A percentile compares a stretch with the other conserved stretches of the same genome.
Conservation (phyloP, 305 asterid species). For the Caryopteris hybrid region DNA sequence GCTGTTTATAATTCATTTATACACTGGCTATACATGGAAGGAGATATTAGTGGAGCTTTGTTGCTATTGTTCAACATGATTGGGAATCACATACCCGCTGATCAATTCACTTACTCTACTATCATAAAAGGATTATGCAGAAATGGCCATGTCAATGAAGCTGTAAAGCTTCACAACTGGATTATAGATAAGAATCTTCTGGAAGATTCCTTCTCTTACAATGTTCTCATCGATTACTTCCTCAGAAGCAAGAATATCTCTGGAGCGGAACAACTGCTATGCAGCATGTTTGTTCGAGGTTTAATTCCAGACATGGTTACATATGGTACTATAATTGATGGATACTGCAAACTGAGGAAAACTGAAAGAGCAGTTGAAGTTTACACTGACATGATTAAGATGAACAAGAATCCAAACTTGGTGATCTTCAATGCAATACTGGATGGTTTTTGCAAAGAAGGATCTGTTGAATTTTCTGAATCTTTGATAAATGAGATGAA, state of each 20-base stretch:
- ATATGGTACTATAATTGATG: slow-evolving; percentile 59
- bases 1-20: slow-evolving; percentile 57
- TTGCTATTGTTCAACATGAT: slow-evolving; percentile 55
- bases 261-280: slow-evolving; percentile 48
- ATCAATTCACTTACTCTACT: slow-evolving; percentile 50
- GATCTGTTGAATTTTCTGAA: slow-evolving; percentile 31
- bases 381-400: slow-evolving; percentile 46
- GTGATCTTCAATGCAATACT: slow-evolving; percentile 55
- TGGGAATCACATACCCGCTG: slow-evolving; percentile 40
- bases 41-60: slow-evolving; percentile 52
- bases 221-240: slow-evolving; percentile 52
- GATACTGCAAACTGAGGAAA: slow-evolving; percentile 45
- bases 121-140: slow-evolving; percentile 54
- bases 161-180: slow-evolving; percentile 41
- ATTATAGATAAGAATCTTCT: slow-evolving; percentile 31
- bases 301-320: slow-evolving; percentile 57
- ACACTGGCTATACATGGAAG: slow-evolving; percentile 63
- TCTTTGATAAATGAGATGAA: slow-evolving; percentile 40
- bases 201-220: slow-evolving; percentile 47
- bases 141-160: slow-evolving; percentile 42
- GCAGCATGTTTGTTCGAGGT: slow-evolving; percentile 72
- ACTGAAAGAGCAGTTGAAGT: slow-evolving; percentile 34
- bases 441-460: slow-evolving; percentile 58
- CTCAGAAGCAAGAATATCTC: slow-evolving; percentile 36
- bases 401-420: slow-evolving; percentile 47